Evolutionary conservation across 768 basidiomycete genomes (phyloP).

Genomic region (Obba rivulosa): DNA sequence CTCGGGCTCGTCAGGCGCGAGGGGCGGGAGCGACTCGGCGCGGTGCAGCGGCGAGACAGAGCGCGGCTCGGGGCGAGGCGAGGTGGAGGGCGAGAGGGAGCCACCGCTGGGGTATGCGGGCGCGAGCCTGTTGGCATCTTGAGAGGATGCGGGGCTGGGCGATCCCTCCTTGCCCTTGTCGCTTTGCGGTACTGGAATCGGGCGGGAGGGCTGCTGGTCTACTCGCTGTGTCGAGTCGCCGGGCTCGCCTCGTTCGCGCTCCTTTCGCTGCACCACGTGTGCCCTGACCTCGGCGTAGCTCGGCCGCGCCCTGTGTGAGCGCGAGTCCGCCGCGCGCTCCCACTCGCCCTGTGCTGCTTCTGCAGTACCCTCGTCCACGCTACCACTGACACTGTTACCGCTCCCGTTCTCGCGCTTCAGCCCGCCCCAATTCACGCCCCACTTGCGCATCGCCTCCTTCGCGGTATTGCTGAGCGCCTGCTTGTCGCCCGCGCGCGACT

Average conservation of each 20-base stretch:
- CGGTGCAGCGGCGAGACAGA: neutral
- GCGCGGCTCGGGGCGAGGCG: neutral
- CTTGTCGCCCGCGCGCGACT: constrained; percentile 75
- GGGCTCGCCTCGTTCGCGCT: constrained; percentile 31
- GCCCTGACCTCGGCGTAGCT: constrained; percentile 74
- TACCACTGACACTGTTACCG: neutral
- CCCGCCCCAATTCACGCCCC: constrained; percentile 79
- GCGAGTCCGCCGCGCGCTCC: constrained; percentile 14
- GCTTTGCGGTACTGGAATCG: constrained; percentile 29
- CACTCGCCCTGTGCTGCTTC: constrained; percentile 19
- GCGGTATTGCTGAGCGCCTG: constrained; percentile 81
- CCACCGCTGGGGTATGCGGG: neutral
- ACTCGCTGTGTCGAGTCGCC: constrained; percentile 4
- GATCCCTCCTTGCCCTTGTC: constrained; percentile 18
- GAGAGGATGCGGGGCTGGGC: constrained; percentile 5
- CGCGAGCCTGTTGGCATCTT: neutral
- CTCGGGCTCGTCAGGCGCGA: constrained; percentile 23
- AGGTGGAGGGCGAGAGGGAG: neutral
- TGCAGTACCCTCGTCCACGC: neutral
- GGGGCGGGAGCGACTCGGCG: constrained; percentile 5
- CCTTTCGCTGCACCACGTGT: constrained; percentile 65
- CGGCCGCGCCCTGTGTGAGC: constrained; percentile 39
- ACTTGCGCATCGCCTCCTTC: constrained; percentile 87
- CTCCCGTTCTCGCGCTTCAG: constrained; percentile 47
- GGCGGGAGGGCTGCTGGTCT: constrained; percentile 21